Conservation (phyloP, 176 grass and related monocot genomes). For the Melocanna baccifera region DNA sequence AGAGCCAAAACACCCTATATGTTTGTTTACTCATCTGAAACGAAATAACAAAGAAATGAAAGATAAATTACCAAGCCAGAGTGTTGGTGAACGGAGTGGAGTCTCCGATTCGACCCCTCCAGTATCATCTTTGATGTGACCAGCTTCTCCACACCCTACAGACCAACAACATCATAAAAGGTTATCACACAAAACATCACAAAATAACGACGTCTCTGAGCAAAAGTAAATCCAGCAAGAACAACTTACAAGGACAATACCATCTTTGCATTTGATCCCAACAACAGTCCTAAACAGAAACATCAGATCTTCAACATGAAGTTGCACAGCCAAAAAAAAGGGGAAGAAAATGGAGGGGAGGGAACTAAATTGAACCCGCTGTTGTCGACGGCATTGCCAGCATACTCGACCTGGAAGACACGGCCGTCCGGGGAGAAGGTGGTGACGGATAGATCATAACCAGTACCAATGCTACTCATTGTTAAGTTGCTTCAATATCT, state of each 20-base stretch:
- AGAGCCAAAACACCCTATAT: background rate
- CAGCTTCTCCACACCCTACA: conserved; percentile 79
- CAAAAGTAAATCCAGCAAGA: conserved; percentile 9
- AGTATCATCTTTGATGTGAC: conserved; percentile 81
- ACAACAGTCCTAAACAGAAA: conserved; percentile 53
- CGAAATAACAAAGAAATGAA: background rate
- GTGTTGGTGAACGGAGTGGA: conserved; percentile 68
- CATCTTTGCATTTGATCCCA: conserved; percentile 93
- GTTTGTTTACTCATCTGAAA: background rate
- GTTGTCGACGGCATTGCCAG: conserved; percentile 78
- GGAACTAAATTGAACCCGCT: conserved; percentile 59
- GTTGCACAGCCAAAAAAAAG: background rate
- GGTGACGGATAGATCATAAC: conserved; percentile 80
- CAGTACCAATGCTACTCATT: conserved; percentile 87
- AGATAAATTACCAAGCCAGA: conserved; percentile 59
- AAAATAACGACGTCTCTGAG: background rate
- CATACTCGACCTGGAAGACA: conserved; percentile 92
- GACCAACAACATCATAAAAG: conserved; percentile 2
- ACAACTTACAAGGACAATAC: conserved; percentile 59
- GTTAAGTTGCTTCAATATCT: conserved; percentile 7
- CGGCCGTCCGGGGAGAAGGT: conserved; percentile 77
- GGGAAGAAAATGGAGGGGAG: background rate
- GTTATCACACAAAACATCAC: conserved; percentile 6
- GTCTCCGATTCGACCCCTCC: conserved; percentile 61
- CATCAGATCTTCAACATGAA: conserved; percentile 18